Evolutionary conservation across 2,329 filamentous ascomycete genomes (phyloP).

Genomic region (Epichloe gansuensis): DNA sequence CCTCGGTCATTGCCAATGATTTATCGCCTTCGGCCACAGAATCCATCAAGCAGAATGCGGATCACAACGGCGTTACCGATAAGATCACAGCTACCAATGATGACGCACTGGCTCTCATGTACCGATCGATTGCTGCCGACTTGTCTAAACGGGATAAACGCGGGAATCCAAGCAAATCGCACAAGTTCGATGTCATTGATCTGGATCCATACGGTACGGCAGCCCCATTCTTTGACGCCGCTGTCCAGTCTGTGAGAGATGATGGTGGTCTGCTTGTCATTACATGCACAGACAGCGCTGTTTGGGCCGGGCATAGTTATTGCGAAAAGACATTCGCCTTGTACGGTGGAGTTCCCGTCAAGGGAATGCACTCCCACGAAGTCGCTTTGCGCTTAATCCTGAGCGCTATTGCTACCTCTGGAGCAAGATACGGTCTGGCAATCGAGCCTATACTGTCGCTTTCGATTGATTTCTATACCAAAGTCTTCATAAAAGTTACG

Average conservation of each 20-base stretch:
- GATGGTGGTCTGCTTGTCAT: slow-evolving; percentile 88
- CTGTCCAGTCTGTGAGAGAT: slow-evolving; percentile 68
- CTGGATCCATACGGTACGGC: slow-evolving; percentile 94
- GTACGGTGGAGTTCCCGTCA: slow-evolving; percentile 84
- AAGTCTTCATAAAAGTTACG: slow-evolving; percentile 74
- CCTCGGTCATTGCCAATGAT: slow-evolving; percentile 80
- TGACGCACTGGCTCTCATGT: slow-evolving; percentile 89
- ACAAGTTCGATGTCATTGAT: slow-evolving; percentile 84
- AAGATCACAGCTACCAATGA: slow-evolving; percentile 64
- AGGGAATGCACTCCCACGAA: slow-evolving; percentile 79
- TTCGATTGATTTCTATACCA: slow-evolving; percentile 90
- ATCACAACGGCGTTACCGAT: slow-evolving; percentile 63
- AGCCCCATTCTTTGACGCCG: slow-evolving; percentile 81
- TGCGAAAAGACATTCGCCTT: slow-evolving; percentile 86
- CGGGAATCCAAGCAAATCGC: slow-evolving; percentile 26
- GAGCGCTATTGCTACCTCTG: slow-evolving; percentile 66
- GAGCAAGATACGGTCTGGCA: slow-evolving; percentile 72
- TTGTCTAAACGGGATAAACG: slow-evolving; percentile 29
- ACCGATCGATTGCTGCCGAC: slow-evolving; percentile 50
- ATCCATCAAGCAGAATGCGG: slow-evolving; percentile 73
- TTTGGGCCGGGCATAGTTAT: slow-evolving; percentile 91
- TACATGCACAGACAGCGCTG: slow-evolving; percentile 90
- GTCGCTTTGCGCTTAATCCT: slow-evolving; percentile 78
- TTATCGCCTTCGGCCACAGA: slow-evolving; percentile 65
- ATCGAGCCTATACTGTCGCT: slow-evolving; percentile 87